Conservation (phyloP, 352 stramenopile species). For the Pilasporangium apinafurcum region DNA sequence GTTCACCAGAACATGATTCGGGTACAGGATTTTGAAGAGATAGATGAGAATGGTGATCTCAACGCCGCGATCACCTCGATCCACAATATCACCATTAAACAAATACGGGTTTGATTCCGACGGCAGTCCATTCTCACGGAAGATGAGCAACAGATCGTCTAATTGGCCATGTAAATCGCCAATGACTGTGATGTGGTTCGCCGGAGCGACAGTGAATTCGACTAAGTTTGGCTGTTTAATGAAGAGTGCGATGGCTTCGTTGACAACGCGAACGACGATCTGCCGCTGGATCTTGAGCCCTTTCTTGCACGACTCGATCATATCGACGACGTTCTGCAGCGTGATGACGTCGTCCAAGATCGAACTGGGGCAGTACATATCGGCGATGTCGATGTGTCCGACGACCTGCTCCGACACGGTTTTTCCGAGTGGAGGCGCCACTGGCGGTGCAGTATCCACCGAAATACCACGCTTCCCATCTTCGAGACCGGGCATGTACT, state of each 20-base stretch:
- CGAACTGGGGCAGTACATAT: constrained; percentile 72
- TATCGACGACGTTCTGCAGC: constrained; percentile 47
- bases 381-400: constrained; percentile 74
- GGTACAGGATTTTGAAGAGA: constrained; percentile 76
- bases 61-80: constrained; percentile 70
- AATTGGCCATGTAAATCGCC: constrained; percentile 84
- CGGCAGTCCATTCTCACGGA: constrained; percentile 77
- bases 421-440: constrained; percentile 20
- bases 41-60: constrained; percentile 82
- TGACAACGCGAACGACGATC: constrained; percentile 70
- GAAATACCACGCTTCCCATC: constrained; percentile 20
- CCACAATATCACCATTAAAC: constrained; percentile 86
- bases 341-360: constrained; percentile 61
- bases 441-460: constrained; percentile 8
- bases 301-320: constrained; percentile 78
- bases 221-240: constrained; percentile 52
- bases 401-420: constrained; percentile 56
- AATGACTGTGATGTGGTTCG: constrained; percentile 73
- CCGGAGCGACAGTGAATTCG: constrained; percentile 56
- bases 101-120: constrained; percentile 75
- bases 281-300: constrained; percentile 72
- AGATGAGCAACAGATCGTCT: constrained; percentile 78
- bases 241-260: constrained; percentile 46
- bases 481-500: constrained; percentile 72
- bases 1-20: constrained; percentile 67